Conservation (phyloP, 345 rosid genomes). For the Pugionium dolabratum region DNA sequence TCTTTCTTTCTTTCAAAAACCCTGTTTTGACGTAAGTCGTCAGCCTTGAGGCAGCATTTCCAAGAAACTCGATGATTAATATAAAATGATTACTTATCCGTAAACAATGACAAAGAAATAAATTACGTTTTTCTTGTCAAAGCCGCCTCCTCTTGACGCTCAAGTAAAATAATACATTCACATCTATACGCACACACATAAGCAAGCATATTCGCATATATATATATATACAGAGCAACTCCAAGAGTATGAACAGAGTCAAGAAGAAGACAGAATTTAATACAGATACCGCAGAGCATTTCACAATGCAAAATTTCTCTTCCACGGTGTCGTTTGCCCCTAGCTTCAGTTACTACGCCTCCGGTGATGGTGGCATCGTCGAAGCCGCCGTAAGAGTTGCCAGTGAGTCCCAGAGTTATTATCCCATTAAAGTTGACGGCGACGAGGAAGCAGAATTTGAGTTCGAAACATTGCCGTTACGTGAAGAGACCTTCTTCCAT, state of each 20-base stretch:
- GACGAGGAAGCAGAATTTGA: slow-evolving; percentile 19
- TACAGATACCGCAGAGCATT: not conserved
- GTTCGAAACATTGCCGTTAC: slow-evolving; percentile 36
- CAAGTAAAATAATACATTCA: slow-evolving; percentile 32
- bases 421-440: slow-evolving; percentile 23
- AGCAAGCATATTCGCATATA: slow-evolving; percentile 20
- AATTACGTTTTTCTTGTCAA: slow-evolving; percentile 32
- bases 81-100: slow-evolving; percentile 14
- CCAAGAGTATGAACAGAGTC: slow-evolving; percentile 31
- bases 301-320: slow-evolving; percentile 35
- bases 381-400: slow-evolving; percentile 36
- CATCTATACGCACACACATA: slow-evolving; percentile 25
- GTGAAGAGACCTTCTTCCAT: slow-evolving; percentile 34
- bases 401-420: slow-evolving; percentile 25
- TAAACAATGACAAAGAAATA: slow-evolving; percentile 34
- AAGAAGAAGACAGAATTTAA: slow-evolving; percentile 4
- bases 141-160: slow-evolving; percentile 34
- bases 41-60: slow-evolving; percentile 30
- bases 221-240: slow-evolving; percentile 23
- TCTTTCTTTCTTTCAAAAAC: too few species aligned
- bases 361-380: slow-evolving; percentile 17
- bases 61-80: not conserved
- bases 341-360: slow-evolving; percentile 37
- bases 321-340: slow-evolving; percentile 37
- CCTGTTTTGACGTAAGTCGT: not conserved